Evolutionary conservation across 768 basidiomycete genomes (phyloP).

Genomic region (Crassisporium funariophilum): DNA sequence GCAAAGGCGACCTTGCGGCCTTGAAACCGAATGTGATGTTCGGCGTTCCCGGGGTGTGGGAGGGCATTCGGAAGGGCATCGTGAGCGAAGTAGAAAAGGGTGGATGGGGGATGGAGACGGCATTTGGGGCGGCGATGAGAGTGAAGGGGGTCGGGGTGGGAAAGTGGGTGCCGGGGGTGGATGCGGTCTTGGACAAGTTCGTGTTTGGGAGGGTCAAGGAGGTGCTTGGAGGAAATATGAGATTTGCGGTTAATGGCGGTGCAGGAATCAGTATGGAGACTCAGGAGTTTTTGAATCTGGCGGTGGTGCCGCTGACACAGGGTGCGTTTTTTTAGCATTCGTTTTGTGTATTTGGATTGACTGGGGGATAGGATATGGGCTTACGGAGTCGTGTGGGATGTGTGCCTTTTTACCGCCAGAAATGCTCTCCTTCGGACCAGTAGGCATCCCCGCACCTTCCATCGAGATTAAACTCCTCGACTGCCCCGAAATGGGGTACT

Average conservation of each 20-base stretch:
- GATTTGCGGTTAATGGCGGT: slow-evolving; percentile 81
- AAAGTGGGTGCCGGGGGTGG: slow-evolving; percentile 64
- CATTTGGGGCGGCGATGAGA: slow-evolving; percentile 80
- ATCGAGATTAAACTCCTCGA: slow-evolving; percentile 87
- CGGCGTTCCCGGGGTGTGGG: slow-evolving; percentile 97
- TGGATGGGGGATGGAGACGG: slow-evolving; percentile 63
- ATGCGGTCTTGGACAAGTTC: slow-evolving; percentile 67
- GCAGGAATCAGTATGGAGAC: slow-evolving; percentile 85
- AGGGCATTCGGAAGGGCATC: slow-evolving; percentile 95
- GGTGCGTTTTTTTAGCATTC: slow-evolving; percentile 56
- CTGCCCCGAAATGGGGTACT: slow-evolving; percentile 84
- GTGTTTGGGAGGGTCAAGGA: slow-evolving; percentile 77
- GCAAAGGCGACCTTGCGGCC: slow-evolving; percentile 80
- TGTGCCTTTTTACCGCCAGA: slow-evolving; percentile 86
- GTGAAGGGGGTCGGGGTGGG: too few relatives aligned
- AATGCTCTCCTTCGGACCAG: slow-evolving; percentile 68
- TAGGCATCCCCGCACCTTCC: slow-evolving; percentile 87
- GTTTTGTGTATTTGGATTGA: too few relatives aligned
- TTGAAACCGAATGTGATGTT: slow-evolving; percentile 90
- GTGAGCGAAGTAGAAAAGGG: slow-evolving; percentile 72
- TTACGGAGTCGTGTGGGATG: slow-evolving; percentile 97
- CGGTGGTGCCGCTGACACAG: slow-evolving; percentile 83
- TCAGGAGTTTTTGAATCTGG: slow-evolving; percentile 84
- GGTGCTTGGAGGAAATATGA: slow-evolving; percentile 86
- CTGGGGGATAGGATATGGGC: slow-evolving; percentile 72